Base-by-base conservation (phyloP, 129 eudicot genomes). In the Artemisia argyi region DNA sequence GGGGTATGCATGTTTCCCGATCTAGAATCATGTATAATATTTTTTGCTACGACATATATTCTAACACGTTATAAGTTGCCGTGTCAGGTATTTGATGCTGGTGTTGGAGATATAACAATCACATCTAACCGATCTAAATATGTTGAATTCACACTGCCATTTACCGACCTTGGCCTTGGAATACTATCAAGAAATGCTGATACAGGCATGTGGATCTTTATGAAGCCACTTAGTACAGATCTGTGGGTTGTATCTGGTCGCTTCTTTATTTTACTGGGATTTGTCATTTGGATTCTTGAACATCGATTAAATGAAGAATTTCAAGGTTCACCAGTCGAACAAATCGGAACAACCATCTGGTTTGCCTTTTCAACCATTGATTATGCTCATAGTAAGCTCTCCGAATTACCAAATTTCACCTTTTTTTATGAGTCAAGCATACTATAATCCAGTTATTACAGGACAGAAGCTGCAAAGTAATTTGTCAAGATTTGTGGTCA, bases 391-490 rank as follows among this genome's bases (percentile, higher is more conserved):
- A 24, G 88, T 84, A 84, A 80, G 67, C 62, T 56, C 66, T 59
- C 46, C 46, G 9, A 6, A 35, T 35, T 35, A 35, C 42, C 42
- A 35, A 35, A 35, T 35, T 35, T 35, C 42, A 35, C 8, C 42
- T 6, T 35, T 35, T 35, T 35, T 35, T 5, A 35, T 35, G 42
- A 5, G 42, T 35, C 42, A 5, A 20, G 55, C 46, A 1, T 15
- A 17, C 65, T 39, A 39, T 49, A 35, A 28, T 49, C 15, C 50
- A 20, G 22, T 46, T 28, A 20, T 55, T 65, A 61, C 76, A 87
- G 88, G 79, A 26, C 77, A 83, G 48, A 87, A 66, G 57, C 22
- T 87, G 24, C 16, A 19, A 26, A 87, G 82, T 77, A 81, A 83
- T 60, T 65, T 80, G 71, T 67, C 91, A 14, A 83, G 78, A 74